phyloP scores from a whole-genome alignment of 192 early-diverging fungal species.

The Backusella tuberculispora region DNA sequence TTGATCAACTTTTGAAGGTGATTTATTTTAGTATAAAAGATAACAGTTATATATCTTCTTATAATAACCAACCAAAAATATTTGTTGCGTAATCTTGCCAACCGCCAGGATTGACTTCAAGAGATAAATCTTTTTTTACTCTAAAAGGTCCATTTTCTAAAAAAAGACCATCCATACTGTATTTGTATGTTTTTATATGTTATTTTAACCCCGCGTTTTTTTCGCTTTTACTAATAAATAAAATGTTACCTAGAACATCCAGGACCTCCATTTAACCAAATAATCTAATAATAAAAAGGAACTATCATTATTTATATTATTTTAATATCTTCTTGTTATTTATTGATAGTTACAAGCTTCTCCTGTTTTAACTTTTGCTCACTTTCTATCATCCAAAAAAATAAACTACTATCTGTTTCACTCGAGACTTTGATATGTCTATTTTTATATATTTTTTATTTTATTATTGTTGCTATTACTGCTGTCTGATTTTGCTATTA shows the following conservation, averaged over 20 bases:
- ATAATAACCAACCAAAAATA: conserved; percentile 50
- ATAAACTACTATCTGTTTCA: conserved; percentile 42
- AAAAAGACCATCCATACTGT: conserved; percentile 69
- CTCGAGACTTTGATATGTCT: conserved; percentile 53
- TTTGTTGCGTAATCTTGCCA: conserved; percentile 66
- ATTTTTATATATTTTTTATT: background rate
- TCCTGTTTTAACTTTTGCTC: conserved; percentile 24
- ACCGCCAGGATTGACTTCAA: conserved; percentile 49
- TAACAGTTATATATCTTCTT: background rate
- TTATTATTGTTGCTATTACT: background rate
- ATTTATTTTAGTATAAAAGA: background rate
- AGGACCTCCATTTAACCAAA: conserved; percentile 70
- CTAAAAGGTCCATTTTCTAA: conserved; percentile 63
- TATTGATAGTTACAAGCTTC: conserved; percentile 8
- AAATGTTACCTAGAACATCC: conserved; percentile 32
- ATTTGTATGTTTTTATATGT: background rate
- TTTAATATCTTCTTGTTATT: background rate
- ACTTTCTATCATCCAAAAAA: conserved; percentile 58
- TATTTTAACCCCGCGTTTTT: background rate
- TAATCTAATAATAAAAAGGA: conserved; percentile 42
- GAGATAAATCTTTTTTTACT: conserved; percentile 45
- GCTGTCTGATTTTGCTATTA: conserved; percentile 17
- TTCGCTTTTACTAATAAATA: conserved; percentile 1
- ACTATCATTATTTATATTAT: background rate
- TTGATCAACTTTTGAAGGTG: conserved; percentile 55